Evolutionary conservation across 2,329 filamentous ascomycete genomes (phyloP).

Genomic region (Didymella pomorum): DNA sequence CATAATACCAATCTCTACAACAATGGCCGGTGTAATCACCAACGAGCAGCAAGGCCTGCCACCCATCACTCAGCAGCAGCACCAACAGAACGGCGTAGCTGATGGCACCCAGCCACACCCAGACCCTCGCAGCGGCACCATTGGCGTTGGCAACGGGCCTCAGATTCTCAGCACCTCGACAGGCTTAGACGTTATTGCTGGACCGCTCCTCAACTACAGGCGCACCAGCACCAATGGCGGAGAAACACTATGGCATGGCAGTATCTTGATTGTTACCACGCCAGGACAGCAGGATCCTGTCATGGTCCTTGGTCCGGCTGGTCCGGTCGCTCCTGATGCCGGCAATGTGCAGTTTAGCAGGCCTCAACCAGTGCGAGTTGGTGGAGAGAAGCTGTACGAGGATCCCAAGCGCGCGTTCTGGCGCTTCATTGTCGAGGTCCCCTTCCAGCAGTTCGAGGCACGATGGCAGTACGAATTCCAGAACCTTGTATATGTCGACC

Average conservation of each 20-base stretch:
- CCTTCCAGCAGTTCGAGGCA: constrained; percentile 74
- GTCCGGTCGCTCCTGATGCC: constrained; percentile 41
- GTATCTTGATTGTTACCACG: constrained; percentile 81
- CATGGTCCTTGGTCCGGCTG: constrained; percentile 66
- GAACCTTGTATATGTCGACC: constrained; percentile 67
- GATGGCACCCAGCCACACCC: constrained; percentile 20
- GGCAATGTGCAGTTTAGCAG: constrained; percentile 38
- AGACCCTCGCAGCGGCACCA: constrained; percentile 34
- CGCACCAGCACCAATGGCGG: constrained; percentile 67
- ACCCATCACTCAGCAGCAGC: background rate
- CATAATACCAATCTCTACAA: background rate
- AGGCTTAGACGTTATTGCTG: constrained; percentile 68
- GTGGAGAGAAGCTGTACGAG: constrained; percentile 66
- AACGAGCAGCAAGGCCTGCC: constrained; percentile 16
- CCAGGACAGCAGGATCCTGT: constrained; percentile 70
- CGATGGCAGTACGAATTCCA: constrained; percentile 81
- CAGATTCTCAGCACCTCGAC: constrained; percentile 54
- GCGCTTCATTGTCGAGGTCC: constrained; percentile 67
- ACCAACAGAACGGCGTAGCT: constrained; percentile 10
- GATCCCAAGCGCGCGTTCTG: constrained; percentile 67
- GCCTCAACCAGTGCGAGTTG: constrained; percentile 44
- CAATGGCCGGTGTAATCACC: constrained; percentile 15
- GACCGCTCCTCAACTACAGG: constrained; percentile 80
- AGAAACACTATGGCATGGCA: constrained; percentile 75
- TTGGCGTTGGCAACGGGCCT: constrained; percentile 54